Conservation (phyloP, 805 yeast species). For the Wickerhamomyces silvicola region DNA sequence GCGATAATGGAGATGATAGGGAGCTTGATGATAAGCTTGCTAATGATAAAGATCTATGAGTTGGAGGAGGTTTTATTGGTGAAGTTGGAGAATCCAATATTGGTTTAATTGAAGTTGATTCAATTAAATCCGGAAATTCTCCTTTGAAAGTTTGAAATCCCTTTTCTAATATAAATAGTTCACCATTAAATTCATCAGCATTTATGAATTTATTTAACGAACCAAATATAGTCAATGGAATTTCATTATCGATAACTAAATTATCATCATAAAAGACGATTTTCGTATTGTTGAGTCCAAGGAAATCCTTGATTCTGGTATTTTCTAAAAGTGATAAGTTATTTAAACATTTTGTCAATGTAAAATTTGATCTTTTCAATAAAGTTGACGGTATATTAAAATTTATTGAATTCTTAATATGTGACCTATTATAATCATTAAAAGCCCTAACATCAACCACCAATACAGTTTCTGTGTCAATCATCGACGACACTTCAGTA, state of each 20-base stretch:
- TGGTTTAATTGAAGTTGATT: conserved; percentile 2
- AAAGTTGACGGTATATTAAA: conserved; percentile 88
- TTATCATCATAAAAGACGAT: conserved; percentile 19
- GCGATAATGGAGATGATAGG: conserved; percentile 13
- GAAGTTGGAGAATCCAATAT: background rate
- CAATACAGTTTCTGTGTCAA: conserved; percentile 25
- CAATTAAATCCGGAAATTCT: conserved; percentile 22
- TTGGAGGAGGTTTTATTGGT: conserved; percentile 6
- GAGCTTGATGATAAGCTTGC: conserved; percentile 9
- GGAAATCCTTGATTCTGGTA: conserved; percentile 30
- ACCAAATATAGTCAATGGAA: conserved; percentile 37
- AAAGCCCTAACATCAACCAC: conserved; percentile 77
- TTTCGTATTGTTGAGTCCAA: conserved; percentile 16
- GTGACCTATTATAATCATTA: conserved; percentile 58
- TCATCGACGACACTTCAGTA: conserved; percentile 4
- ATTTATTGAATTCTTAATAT: conserved; percentile 57
- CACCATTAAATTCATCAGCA: conserved; percentile 31
- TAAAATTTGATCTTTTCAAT: conserved; percentile 67
- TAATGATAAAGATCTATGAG: conserved; percentile 17
- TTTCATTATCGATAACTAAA: conserved; percentile 13
- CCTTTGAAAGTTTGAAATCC: conserved; percentile 34
- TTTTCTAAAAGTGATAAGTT: conserved; percentile 53
- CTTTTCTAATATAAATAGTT: conserved; percentile 35
- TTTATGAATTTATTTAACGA: conserved; percentile 42
- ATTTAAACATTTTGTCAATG: conserved; percentile 53